Evolutionary conservation across 1,284 basidiomycete species (phyloP), one percentile per base, ranked within the genome.

Genomic region (Malassezia vespertilionis): DNA sequence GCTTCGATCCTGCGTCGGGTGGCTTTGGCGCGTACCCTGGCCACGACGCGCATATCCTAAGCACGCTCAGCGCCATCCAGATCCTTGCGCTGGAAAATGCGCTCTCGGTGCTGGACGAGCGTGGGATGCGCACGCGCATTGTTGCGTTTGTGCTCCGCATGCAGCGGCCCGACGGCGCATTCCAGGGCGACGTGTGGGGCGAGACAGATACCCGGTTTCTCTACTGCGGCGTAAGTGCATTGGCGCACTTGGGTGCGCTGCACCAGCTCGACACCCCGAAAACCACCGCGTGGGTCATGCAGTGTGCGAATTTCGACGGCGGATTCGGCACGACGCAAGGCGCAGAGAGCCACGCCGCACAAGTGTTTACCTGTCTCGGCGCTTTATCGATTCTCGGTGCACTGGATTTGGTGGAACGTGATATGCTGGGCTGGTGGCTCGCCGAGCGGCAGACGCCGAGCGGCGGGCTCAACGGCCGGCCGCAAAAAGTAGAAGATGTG

Each of bases 401-500:
- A 38, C 73, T 96, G 9, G 82, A 91, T 60, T 24, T 17, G 2
- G 43, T 58, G 12, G 56, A 58, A 35, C 20, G 23, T 5, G 58
- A 60, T 4, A 83, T 79, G 23, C 75, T 95, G 2, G 83, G 77
- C 9, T 89, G 84, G 81, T 97, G 91, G 91, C 74, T 97, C 2
- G 79, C 83, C 9, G 93, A 97, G 65, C 77, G 91, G 7, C 91
- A 97, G 69, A 75, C 95, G 9, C 83, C 88, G 0, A 88, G 81
- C 60, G 91, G 91, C 7, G 93, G 91, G 0, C 75, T 97, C 50
- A 96, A 97, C 60, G 91, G 91, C 0, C 77, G 91, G 17, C 91
- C 91, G 2, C 87, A 97, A 69, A 97, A 97, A 74, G 76, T 96
- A n/a, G 88, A 91, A 74, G 90, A 96, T 67, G 90, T 90, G 58